Percentiles rank a stretch among this genome's conserved stretches.
Conservation (phyloP, 2,329 filamentous ascomycete genomes). For the Cercospora beticola region DNA sequence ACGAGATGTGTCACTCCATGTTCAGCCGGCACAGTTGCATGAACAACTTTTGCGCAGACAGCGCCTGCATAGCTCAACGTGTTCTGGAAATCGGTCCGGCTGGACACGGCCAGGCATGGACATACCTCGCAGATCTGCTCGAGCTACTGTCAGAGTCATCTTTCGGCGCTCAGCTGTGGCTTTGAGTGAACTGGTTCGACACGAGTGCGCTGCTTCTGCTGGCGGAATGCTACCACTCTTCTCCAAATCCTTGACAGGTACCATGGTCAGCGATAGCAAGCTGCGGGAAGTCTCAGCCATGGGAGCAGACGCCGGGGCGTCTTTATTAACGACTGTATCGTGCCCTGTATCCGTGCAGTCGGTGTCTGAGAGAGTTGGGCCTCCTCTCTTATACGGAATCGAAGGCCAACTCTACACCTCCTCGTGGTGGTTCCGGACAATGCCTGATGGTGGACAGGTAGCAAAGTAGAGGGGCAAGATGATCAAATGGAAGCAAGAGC, state of each 20-base stretch:
- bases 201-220: neutral
- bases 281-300: neutral
- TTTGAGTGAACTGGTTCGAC: neutral
- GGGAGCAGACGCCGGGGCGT: neutral
- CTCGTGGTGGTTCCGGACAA: neutral
- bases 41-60: neutral
- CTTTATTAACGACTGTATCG: neutral
- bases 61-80: neutral
- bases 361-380: neutral
- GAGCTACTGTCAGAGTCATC: neutral
- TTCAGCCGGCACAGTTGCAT: neutral
- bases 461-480: neutral
- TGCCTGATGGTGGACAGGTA: neutral
- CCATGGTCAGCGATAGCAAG: neutral
- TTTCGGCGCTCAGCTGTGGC: neutral
- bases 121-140: neutral
- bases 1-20: neutral
- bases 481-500: neutral
- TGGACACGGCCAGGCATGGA: neutral
- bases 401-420: neutral
- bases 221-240: neutral
- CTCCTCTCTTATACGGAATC: neutral
- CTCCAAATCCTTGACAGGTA: neutral
- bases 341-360: neutral
- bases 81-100: neutral